Base-by-base conservation (phyloP, 768 basidiomycete species). In the Collybia mongolica region DNA sequence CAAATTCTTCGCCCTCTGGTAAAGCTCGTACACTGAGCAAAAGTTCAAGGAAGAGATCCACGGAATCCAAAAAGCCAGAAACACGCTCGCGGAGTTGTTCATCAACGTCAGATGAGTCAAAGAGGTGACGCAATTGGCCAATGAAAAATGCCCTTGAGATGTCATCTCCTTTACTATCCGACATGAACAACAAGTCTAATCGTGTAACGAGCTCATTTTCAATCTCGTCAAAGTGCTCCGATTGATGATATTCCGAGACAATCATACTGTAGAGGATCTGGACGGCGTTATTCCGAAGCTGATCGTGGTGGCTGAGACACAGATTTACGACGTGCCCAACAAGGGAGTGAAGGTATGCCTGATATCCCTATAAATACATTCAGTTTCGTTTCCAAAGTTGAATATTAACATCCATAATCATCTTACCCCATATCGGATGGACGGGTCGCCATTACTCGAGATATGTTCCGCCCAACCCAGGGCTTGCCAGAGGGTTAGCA, bases 261-360 rank as follows among this genome's bases (percentile, higher is more conserved):
- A 98, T 93, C 93, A 98, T 97, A 60, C 88, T 90, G 69, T 88
- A 96, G 18, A 98, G 79, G 49, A 98, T 94, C 58, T 90, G 84
- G 18, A 96, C 93, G 0, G 93, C 95, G 55, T 89, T 90, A 62
- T 81, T 90, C 56, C 95, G 83, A 36, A 97, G 78, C 60, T 88
- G 84, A 62, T 98, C 96, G 62, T 98, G 95, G 59, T 95, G 92
- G 54, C 94, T 97, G 46, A 98, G 74, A 64, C 96, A 98, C 14
- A 98, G 74, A 56, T 92, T 89, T 48, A 98, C 87, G 44, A 97
- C 88, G 48, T 89, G 84, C 38, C 92, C 94, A 23, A 96, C 91
- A 18, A 97, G 80, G 15, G 89, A 74, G 59, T 85, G 88, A 38
- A 96, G 81, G 35, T 86, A 83, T 0, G 84, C 74, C 72, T 96